Evolutionary conservation across 1,139 yeast genomes (phyloP).

Genomic region (Kluyveromyces sp.): DNA sequence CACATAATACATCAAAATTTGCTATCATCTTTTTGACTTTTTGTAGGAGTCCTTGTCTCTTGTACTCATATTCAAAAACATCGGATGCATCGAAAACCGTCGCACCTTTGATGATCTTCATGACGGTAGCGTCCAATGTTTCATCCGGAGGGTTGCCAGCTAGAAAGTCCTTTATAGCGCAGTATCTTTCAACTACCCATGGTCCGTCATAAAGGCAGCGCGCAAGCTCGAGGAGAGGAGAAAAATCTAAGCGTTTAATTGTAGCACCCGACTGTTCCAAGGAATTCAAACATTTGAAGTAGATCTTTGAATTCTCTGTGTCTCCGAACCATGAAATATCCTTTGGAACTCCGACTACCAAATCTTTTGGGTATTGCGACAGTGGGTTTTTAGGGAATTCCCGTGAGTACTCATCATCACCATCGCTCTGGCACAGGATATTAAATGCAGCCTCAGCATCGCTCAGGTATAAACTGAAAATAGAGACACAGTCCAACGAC

Average conservation of each 20-base stretch:
- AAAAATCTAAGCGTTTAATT: constrained; percentile 57
- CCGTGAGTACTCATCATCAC: constrained; percentile 75
- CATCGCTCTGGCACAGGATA: constrained; percentile 65
- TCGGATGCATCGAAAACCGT: constrained; percentile 73
- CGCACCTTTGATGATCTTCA: constrained; percentile 68
- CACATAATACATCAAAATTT: constrained; percentile 66
- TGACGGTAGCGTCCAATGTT: constrained; percentile 79
- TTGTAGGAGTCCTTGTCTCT: constrained; percentile 68
- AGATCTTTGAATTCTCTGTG: constrained; percentile 63
- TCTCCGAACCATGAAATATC: constrained; percentile 76
- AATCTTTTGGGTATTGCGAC: constrained; percentile 48
- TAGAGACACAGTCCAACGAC: constrained; percentile 85
- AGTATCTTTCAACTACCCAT: constrained; percentile 96
- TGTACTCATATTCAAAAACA: constrained; percentile 76
- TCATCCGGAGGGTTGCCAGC: constrained; percentile 65
- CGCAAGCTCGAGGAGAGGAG: constrained; percentile 75
- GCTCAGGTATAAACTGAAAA: constrained; percentile 64
- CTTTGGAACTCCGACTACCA: constrained; percentile 69
- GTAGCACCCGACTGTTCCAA: constrained; percentile 52
- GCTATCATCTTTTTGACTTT: constrained; percentile 49
- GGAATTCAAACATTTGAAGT: constrained; percentile 50
- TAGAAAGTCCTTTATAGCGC: constrained; percentile 71
- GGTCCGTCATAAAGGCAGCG: constrained; percentile 90
- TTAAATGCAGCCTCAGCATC: constrained; percentile 79
- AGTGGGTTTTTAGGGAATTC: constrained; percentile 61